Evolutionary conservation across 2,329 filamentous ascomycete genomes (phyloP), one percentile per base, ranked within the genome.

Genomic region (Aureobasidium sp.): DNA sequence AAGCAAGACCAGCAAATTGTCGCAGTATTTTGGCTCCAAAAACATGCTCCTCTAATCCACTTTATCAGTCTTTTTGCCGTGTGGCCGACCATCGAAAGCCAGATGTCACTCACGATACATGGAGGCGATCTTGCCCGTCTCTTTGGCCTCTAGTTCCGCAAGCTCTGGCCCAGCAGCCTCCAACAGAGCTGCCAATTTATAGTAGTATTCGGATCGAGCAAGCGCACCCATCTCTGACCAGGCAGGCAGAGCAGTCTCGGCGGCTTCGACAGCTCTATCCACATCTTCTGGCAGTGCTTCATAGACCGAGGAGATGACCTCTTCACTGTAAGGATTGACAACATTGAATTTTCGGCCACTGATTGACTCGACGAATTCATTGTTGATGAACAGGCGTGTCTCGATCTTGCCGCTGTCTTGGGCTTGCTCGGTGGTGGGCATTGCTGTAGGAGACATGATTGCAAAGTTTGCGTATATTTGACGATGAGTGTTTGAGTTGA

Each of bases 181-280:
- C 25, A 66, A 62, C 41, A 66, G 29, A 4, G 66, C 64, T 7
- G 61, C 67, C 7, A 69, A 64, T 20, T 62, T 64, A 42, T 62
- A 44, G 48, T 62, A 62, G 22, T 22, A 56, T 5, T n/a, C 44
- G 12, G 62, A 34, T n/a, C 62, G 49, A 11, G 51, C 29, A 5
- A 39, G 11, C 2, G 39, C 27, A 20, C 48, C 36, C 49, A 62
- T 22, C 2, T 52, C 60, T 14, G 36, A n/a, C 62, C 62, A 64
- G 4, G 57, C 76, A 63, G 83, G 83, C 71, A 91, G 85, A 2
- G 89, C 89, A 66, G 80, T 80, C 57, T 86, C 82, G 41, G 89
- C 89, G 3, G 88, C 86, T 34, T 80, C 77, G 20, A 91, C 88
- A 15, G 89, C 89, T 11, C 74, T 76, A 72, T 91, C 85, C 60